Percentiles rank a stretch among this genome's conserved stretches.
phyloP scores from a whole-genome alignment of 2,329 filamentous ascomycete species.

The Colletotrichum shisoi region DNA sequence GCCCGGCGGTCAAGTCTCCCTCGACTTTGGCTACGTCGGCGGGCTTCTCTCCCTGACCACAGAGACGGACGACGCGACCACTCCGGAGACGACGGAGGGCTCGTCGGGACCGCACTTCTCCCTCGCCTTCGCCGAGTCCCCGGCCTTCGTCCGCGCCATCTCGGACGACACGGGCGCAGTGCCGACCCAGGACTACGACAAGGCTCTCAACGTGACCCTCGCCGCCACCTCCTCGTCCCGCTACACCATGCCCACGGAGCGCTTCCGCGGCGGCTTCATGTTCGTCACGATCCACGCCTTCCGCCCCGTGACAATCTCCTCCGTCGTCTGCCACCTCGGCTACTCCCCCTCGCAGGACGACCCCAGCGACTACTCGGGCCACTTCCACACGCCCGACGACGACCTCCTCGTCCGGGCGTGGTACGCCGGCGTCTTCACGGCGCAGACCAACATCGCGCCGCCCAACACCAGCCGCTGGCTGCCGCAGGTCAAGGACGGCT shows the following conservation, averaged over 20 bases:
- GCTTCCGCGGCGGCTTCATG: conserved; percentile 54
- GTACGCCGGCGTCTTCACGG: conserved; percentile 54
- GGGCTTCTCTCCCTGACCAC: conserved; percentile 35
- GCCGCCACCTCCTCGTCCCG: not conserved
- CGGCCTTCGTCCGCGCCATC: conserved; percentile 41
- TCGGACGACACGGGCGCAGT: conserved; percentile 43
- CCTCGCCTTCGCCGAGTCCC: conserved; percentile 42
- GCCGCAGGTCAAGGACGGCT: conserved; percentile 53
- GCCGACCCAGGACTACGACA: conserved; percentile 42
- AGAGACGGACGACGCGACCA: not conserved
- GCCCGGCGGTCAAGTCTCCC: conserved; percentile 33
- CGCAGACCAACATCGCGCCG: conserved; percentile 47
- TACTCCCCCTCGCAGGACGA: conserved; percentile 50
- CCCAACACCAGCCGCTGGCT: conserved; percentile 45
- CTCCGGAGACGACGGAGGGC: not conserved
- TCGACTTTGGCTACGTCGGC: conserved; percentile 40
- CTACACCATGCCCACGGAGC: conserved; percentile 44
- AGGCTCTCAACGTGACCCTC: conserved; percentile 41
- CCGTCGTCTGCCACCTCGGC: conserved; percentile 44
- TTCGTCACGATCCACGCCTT: conserved; percentile 51
- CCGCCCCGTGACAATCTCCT: conserved; percentile 42
- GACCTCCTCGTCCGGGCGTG: conserved; percentile 58
- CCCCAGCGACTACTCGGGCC: conserved; percentile 54
- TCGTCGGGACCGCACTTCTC: conserved; percentile 38
- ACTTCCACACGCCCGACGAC: conserved; percentile 53